These are phyloP conservation scores for Ophiocordyceps camponoti-leonardi DNA, from an alignment of 2,329 filamentous ascomycete species.

Conservation along the genomic window DNA sequence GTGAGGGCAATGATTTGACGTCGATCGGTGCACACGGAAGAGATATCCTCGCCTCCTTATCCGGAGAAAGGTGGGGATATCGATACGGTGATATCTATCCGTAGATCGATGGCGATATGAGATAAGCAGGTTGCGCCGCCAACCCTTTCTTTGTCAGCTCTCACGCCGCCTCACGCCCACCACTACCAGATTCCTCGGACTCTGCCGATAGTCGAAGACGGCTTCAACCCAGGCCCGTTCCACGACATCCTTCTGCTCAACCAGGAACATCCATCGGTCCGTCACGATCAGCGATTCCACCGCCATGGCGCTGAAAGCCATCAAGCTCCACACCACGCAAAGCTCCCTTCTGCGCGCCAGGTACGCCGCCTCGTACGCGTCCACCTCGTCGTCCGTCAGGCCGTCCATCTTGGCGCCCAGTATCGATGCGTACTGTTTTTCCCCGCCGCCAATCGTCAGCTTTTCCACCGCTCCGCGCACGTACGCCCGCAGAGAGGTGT, in stretches of 20 bases:
- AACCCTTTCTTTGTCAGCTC: neutral
- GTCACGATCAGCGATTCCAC: constrained; percentile 81
- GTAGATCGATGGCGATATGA: neutral
- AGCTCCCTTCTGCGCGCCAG: constrained; percentile 57
- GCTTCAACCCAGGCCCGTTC: constrained; percentile 76
- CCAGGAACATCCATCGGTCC: constrained; percentile 77
- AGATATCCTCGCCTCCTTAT: too few species aligned
- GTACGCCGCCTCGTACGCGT: constrained; percentile 50
- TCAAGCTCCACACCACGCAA: constrained; percentile 78
- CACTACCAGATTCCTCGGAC: constrained; percentile 81
- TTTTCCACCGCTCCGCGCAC: constrained; percentile 68
- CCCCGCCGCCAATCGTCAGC: constrained; percentile 39
- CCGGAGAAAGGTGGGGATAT: too few species aligned
- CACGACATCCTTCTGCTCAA: constrained; percentile 56
- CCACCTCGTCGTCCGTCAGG: constrained; percentile 61
- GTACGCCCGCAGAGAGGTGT: constrained; percentile 58
- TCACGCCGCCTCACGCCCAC: constrained; percentile 63
- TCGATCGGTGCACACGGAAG: too few species aligned
- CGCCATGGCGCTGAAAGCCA: constrained; percentile 86
- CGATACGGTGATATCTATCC: too few species aligned
- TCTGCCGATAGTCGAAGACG: constrained; percentile 76
- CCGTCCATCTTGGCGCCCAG: constrained; percentile 48
- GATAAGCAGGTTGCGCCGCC: neutral
- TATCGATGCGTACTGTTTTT: constrained; percentile 39
- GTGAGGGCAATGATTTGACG: too few species aligned